Percentiles rank a stretch among this genome's conserved stretches.
Conservation (phyloP, 306 rosid species). For the Argentina anserina region DNA sequence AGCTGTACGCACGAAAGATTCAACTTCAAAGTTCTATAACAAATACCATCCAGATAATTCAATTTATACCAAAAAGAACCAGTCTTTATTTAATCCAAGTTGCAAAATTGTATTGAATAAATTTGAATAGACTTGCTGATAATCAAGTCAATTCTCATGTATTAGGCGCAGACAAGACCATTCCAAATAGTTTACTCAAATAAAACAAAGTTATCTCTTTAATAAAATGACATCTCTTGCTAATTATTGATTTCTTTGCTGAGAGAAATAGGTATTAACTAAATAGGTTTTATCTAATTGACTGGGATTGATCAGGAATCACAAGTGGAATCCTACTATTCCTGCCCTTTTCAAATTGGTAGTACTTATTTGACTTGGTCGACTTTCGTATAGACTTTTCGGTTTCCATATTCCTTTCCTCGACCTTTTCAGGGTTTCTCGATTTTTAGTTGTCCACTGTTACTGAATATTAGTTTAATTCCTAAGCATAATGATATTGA, state of each 20-base stretch:
- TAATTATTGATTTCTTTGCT: not conserved
- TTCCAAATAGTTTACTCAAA: not conserved
- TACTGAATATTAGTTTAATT: no score
- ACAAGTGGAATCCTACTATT: not conserved
- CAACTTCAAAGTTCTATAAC: not conserved
- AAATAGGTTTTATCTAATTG: not conserved
- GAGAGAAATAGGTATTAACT: not conserved
- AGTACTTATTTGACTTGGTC: not conserved
- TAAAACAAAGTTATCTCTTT: not conserved
- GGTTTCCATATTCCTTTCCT: not conserved
- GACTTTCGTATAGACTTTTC: not conserved
- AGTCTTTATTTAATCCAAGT: not conserved
- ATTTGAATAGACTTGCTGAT: no score
- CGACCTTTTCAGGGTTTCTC: not conserved
- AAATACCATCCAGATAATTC: not conserved
- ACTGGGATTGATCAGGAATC: not conserved
- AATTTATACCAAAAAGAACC: not conserved
- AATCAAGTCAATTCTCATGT: not conserved
- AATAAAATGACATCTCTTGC: not conserved
- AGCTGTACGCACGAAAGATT: not conserved
- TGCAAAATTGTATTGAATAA: not conserved
- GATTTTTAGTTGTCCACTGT: not conserved
- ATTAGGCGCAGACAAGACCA: not conserved
- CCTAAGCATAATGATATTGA: no score
- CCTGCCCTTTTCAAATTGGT: not conserved